These are phyloP conservation scores for Colletotrichum sp. DNA, from an alignment of 2,329 filamentous ascomycete genomes.

Conservation along the genomic window DNA sequence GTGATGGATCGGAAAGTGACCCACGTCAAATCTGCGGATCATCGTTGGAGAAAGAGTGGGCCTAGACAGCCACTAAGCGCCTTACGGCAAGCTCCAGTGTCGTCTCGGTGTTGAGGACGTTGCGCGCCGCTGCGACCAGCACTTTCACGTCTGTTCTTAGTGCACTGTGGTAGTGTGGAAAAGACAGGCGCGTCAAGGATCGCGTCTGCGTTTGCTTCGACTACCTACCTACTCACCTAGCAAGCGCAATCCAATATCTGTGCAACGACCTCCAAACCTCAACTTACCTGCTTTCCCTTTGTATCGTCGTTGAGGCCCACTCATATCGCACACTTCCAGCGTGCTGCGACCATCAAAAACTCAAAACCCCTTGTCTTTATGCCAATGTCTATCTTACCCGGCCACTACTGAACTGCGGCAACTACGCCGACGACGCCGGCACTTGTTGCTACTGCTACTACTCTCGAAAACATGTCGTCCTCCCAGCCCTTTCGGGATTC, in stretches of 20 bases:
- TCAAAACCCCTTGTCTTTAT: background rate
- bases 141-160: background rate
- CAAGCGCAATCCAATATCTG: background rate
- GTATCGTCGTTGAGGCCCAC: background rate
- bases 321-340: background rate
- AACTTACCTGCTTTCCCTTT: background rate
- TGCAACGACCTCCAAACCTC: background rate
- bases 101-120: background rate
- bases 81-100: background rate
- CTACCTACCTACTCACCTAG: background rate
- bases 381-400: background rate
- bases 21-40: background rate
- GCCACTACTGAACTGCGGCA: background rate
- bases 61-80: background rate
- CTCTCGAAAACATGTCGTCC: slow-evolving; percentile 16
- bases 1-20: background rate
- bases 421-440: background rate
- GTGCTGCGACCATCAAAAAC: background rate
- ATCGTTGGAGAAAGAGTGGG: background rate
- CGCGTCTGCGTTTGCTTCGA: background rate
- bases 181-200: slow-evolving; percentile 3
- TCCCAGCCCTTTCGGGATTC: slow-evolving; percentile 19
- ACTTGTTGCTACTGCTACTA: background rate
- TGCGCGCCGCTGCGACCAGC: background rate
- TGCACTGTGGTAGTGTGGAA: background rate